Evolutionary conservation across 257 asterid genomes (phyloP), one percentile per base, ranked within the genome.

Genomic region (Rauvolfia tetraphylla): DNA sequence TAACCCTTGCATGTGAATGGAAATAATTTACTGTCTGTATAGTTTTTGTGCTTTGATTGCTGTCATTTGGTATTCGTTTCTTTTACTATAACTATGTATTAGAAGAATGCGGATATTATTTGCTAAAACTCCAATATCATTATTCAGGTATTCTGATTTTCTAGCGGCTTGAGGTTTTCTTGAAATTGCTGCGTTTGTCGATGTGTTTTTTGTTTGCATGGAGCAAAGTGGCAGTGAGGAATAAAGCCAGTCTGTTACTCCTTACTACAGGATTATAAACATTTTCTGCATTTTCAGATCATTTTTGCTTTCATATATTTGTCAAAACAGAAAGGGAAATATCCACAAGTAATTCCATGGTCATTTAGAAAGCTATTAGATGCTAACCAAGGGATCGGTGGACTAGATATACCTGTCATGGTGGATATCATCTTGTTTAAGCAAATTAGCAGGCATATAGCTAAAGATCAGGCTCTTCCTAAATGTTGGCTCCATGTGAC

Each of bases 1-100:
- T 91, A 86, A 75, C 75, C 75, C 79, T 59, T 46, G 41, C 67
- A 49, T 61, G 27, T 41, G 0, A 7, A 23, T 66, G 71, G 49
- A 34, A 53, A 54, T 53, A 17, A 34, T 1, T 54, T 42, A n/a
- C 63, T 56, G 72, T 31, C 48, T n/a, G n/a, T n/a, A n/a, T 34
- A 31, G 23, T 42, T 68, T 17, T 7, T 14, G 25, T 9, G 7
- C 23, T 18, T 53, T 22, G 7, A 22, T 17, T 53, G 1, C 59
- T 51, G 57, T 51, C 20, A 17, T 20, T 20, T 14, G 25, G 8
- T 53, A 18, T 53, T 53, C 20, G 17, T 5, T 20, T 6, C 20
- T 6, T 18, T 4, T 53, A 53, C 9, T 3, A 46, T 46, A 22
- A 20, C 25, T 5, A 20, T 22, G 59, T 53, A 18, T 18, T 53